Percentiles rank a stretch among this genome's conserved stretches.
Evolutionary conservation across 176 grass and related monocot genomes (phyloP).

Genomic region (Oryza punctata): DNA sequence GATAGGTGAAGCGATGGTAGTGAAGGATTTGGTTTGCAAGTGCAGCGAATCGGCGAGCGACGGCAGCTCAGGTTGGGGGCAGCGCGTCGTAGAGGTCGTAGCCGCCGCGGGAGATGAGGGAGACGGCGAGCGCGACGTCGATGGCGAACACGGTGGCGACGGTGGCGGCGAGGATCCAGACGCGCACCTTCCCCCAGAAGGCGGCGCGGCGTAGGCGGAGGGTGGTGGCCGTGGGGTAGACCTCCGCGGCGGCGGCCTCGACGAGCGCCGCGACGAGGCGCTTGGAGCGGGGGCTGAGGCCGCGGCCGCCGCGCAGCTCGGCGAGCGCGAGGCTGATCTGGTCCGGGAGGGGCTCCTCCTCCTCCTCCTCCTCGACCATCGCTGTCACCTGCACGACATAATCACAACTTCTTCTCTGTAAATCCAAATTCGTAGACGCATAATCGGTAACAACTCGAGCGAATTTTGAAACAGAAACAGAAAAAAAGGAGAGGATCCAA

Average conservation of each 20-base stretch:
- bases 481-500: neutral
- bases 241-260: constrained; percentile 29
- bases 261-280: constrained; percentile 34
- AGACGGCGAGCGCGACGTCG: constrained; percentile 26
- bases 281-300: constrained; percentile 38
- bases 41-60: neutral
- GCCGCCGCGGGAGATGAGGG: neutral
- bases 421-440: neutral
- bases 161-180: constrained; percentile 32
- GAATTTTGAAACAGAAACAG: neutral
- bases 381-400: constrained; percentile 9
- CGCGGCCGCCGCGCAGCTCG: constrained; percentile 18
- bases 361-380: neutral
- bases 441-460: neutral
- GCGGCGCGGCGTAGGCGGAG: constrained; percentile 29
- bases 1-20: neutral
- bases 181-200: constrained; percentile 49
- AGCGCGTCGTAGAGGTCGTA: constrained; percentile 5
- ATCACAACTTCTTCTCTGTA: neutral
- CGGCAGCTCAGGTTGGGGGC: constrained; percentile 40
- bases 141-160: constrained; percentile 33
- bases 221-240: neutral
- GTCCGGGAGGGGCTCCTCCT: neutral
- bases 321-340: constrained; percentile 15
- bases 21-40: neutral